Conservation (phyloP, 1,139 yeast species). For the Pichia sp. region DNA sequence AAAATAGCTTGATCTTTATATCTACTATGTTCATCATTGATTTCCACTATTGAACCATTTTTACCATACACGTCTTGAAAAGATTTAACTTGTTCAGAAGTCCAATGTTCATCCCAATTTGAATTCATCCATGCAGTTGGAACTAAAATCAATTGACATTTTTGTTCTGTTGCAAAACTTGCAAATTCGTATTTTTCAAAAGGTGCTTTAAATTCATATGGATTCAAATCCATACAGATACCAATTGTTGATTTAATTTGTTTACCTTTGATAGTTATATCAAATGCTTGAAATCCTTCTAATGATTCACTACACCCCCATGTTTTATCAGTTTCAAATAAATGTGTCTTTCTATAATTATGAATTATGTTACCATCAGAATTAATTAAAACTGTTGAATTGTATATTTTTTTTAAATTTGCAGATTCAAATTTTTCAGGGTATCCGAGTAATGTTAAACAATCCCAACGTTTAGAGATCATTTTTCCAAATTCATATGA, state of each 20-base stretch:
- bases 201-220: conserved; percentile 77
- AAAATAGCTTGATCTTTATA: conserved; percentile 10
- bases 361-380: conserved; percentile 53
- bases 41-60: conserved; percentile 12
- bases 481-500: conserved; percentile 53
- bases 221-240: conserved; percentile 94
- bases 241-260: conserved; percentile 53
- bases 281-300: conserved; percentile 41
- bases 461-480: conserved; percentile 44
- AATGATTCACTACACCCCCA: conserved; percentile 82
- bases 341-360: conserved; percentile 71
- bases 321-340: conserved; percentile 70
- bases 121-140: conserved; percentile 84
- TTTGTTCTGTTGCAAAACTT: conserved; percentile 41
- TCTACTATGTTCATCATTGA: conserved; percentile 10
- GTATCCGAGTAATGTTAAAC: conserved; percentile 77
- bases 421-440: conserved; percentile 46
- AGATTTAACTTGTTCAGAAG: conserved; percentile 9
- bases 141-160: conserved; percentile 53
- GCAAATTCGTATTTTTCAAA: conserved; percentile 72
- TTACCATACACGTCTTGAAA: conserved; percentile 17
- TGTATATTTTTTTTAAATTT: conserved; percentile 40
- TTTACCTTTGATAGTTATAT: conserved; percentile 32
- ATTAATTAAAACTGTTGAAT: conserved; percentile 63
- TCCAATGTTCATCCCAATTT: conserved; percentile 25